phyloP scores from a whole-genome alignment of 352 stramenopile species.

The Phytophthora capsici region DNA sequence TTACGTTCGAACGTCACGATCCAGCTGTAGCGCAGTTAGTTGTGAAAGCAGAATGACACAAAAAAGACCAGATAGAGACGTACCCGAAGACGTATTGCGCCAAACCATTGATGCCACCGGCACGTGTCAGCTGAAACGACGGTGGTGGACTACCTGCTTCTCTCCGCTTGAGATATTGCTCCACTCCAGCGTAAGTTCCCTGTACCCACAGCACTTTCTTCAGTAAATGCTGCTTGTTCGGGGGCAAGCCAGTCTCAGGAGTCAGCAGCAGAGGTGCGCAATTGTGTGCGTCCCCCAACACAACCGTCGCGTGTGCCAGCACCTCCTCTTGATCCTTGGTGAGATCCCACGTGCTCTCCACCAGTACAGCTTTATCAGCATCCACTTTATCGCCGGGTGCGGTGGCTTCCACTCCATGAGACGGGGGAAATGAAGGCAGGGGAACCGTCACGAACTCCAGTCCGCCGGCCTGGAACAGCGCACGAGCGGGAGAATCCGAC shows the following conservation, averaged over 20 bases:
- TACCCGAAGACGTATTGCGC: conserved; percentile 74
- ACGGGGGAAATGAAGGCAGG: conserved; percentile 29
- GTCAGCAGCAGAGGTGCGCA: conserved; percentile 51
- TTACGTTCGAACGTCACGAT: conserved; percentile 69
- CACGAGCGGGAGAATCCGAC: conserved; percentile 35
- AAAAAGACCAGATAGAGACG: background rate
- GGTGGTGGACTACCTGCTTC: conserved; percentile 1
- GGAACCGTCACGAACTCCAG: conserved; percentile 55
- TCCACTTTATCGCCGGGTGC: conserved; percentile 21
- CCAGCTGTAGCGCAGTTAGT: conserved; percentile 36
- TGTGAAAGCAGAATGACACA: no score
- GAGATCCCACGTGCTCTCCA: conserved; percentile 41
- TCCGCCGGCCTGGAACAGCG: conserved; percentile 45
- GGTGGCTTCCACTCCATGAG: conserved; percentile 29
- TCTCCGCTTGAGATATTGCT: conserved; percentile 50
- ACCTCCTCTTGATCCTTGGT: conserved; percentile 40
- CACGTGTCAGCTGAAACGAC: conserved; percentile 59
- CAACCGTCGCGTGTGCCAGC: conserved; percentile 45
- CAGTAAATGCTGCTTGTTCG: conserved; percentile 41
- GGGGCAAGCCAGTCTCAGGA: conserved; percentile 18
- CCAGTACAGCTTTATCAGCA: background rate
- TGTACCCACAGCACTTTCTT: conserved; percentile 64
- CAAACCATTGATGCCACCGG: conserved; percentile 67
- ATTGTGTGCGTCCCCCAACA: conserved; percentile 61
- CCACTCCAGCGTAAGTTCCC: conserved; percentile 68